Evolutionary conservation across 495 filamentous ascomycete genomes (phyloP).

Genomic region (Xylaria castorea): DNA sequence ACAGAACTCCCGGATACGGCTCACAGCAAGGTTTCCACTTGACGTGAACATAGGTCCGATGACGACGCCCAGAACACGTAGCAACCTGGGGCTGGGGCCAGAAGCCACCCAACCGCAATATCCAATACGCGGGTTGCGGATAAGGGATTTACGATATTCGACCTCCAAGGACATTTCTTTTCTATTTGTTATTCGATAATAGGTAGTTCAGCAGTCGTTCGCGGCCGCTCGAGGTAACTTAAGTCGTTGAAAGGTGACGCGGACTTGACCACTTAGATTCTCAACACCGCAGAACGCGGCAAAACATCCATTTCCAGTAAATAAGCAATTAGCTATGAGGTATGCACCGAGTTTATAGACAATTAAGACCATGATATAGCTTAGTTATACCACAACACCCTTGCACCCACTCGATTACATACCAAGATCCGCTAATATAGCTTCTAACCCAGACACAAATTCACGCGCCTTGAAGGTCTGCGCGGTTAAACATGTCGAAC

Average conservation of each 20-base stretch:
- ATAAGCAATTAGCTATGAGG: neutral
- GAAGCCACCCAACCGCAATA: neutral
- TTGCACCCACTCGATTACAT: neutral
- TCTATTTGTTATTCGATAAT: neutral
- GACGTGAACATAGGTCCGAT: neutral
- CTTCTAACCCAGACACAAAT: neutral
- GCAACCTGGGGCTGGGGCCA: neutral
- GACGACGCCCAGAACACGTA: neutral
- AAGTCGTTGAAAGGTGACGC: neutral
- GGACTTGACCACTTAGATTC: neutral
- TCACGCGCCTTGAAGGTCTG: neutral
- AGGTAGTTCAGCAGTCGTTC: neutral
- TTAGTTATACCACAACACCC: neutral
- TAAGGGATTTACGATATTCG: neutral
- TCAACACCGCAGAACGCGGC: neutral
- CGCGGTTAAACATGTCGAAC: too few species aligned
- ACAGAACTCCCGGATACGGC: neutral
- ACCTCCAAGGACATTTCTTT: neutral
- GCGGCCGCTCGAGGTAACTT: neutral
- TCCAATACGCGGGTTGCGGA: neutral
- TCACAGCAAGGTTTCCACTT: neutral
- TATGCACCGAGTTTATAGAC: neutral
- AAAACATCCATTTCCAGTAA: neutral
- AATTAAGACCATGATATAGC: neutral
- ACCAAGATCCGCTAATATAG: neutral